Evolutionary conservation across 495 filamentous ascomycete genomes (phyloP), one percentile per base, ranked within the genome.

Genomic region (Cryomyces antarcticus): DNA sequence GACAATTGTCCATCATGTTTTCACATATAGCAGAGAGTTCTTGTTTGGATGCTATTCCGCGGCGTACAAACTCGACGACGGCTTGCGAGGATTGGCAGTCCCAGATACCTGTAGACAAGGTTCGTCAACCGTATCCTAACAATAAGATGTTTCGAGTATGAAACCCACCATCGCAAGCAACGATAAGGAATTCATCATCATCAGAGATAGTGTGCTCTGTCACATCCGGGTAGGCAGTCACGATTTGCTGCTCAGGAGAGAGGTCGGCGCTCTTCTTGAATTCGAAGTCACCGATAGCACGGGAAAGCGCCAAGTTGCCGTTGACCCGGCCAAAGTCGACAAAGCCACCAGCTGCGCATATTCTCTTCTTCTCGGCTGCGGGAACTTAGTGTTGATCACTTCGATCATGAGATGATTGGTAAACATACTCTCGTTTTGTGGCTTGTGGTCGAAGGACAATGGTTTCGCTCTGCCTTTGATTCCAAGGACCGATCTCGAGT

Each of bases 1-100:
- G 71, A 58, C 89, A 97, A 63, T 96, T 97, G 66, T 96, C 87
- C 89, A 97, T 97, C 85, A 97, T 92, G 66, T 97, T 97, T 67
- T 97, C 89, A 62, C 86, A 93, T 53, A 97, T 95, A 54, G 78
- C 77, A 39, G 82, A 73, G 13, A 97, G 72, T 30, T 87, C 78
- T 63, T 97, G 89, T 67, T 93, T 89, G 13, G 86, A 87, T 17
- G 83, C 84, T 57, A 97, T 93, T 33, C 89, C 92, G 49, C 92
- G 75, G 54, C 89, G 73, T 49, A 96, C 92, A 56, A 96, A 97
- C 55, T 97, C 89, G 43, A 96, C 71, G 12, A 96, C 92, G 28
- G 86, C 80, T 64, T 97, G 89, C 39, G 92, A 96, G 44, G 89
- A 93, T 57, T 95, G 87, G 62, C 92, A 96, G 61, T 97, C 89